Evolutionary conservation across 768 basidiomycete genomes (phyloP), one percentile per base, ranked within the genome.

Genomic region (Trametes cubensis): DNA sequence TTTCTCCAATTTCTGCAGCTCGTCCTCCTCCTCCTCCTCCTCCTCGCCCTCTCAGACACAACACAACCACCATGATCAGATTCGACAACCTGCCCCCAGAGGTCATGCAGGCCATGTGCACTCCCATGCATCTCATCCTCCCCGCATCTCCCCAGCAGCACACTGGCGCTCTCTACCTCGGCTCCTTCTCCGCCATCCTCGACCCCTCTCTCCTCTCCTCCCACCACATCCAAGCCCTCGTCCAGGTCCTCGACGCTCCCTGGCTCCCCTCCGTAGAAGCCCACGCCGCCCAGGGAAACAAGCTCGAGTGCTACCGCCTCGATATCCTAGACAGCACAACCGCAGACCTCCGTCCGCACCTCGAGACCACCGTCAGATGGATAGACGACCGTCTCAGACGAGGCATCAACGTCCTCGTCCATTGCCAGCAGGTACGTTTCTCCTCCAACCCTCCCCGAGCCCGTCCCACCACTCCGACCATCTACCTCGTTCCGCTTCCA

Each of bases 31-130:
- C 55, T 17, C 5, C 21, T n/a, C n/a, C 13, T 45, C 23, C 38
- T 23, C 7, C 42, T 5, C 30, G 1, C 23, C 17, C 23, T 34
- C 38, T 14, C 48, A 23, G 15, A 13, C 39, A 26, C 39, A 30
- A 21, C 50, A 25, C 62, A 34, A 61, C 66, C 56, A 61, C 66
- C 56, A 91, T 91, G 89, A 91, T 92, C 71, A 85, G 89, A 55
- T 90, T 91, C 79, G 89, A 91, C 72, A 83, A 79, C 58, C 77
- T 91, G 63, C 80, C 89, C 14, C 83, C 85, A 28, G 89, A 90
- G 68, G 87, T 91, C 51, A 85, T 88, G 81, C 87, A 90, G 72
- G 86, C 90, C 7, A 89, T 92, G 85, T 90, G 89, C 77, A 92
- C 89, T 0, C 90, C 90, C 0, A 90, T 92, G 90, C 89, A 92